phyloP scores from a whole-genome alignment of 768 basidiomycete species.

The Psilocybe sp. region DNA sequence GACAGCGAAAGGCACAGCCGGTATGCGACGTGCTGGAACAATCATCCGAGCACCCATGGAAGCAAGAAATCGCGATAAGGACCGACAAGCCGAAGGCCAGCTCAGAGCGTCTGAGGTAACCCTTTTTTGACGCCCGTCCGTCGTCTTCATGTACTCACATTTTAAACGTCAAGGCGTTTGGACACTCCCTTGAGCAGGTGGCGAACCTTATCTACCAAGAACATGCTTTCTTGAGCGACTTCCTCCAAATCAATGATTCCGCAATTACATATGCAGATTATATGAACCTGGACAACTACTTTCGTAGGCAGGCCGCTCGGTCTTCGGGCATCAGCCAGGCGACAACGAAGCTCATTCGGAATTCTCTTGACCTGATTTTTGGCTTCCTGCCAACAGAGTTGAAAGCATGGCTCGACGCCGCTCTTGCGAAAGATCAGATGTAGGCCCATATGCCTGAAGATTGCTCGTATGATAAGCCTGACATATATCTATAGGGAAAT shows the following conservation, averaged over 20 bases:
- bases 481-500: constrained; percentile 2
- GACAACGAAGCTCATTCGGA: constrained; percentile 78
- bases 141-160: constrained; percentile 1
- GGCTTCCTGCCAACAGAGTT: constrained; percentile 86
- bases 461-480: neutral
- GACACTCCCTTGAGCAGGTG: constrained; percentile 72
- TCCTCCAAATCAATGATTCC: constrained; percentile 87
- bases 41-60: constrained; percentile 80
- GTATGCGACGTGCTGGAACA: constrained; percentile 81
- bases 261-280: constrained; percentile 94
- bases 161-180: constrained; percentile 58
- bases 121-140: neutral
- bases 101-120: constrained; percentile 69
- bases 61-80: constrained; percentile 55
- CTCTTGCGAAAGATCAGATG: constrained; percentile 75
- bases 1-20: constrained; percentile 47
- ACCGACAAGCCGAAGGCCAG: constrained; percentile 60
- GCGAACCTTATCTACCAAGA: constrained; percentile 76
- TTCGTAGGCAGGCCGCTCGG: constrained; percentile 86
- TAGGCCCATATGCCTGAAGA: constrained; percentile 28
- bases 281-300: constrained; percentile 91
- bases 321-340: constrained; percentile 61
- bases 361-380: constrained; percentile 93
- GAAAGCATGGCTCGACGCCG: constrained; percentile 81
- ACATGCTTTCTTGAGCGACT: constrained; percentile 86